Base-by-base conservation (phyloP, 2,329 filamentous ascomycete species). In the Pseudocercospora cruenta region DNA sequence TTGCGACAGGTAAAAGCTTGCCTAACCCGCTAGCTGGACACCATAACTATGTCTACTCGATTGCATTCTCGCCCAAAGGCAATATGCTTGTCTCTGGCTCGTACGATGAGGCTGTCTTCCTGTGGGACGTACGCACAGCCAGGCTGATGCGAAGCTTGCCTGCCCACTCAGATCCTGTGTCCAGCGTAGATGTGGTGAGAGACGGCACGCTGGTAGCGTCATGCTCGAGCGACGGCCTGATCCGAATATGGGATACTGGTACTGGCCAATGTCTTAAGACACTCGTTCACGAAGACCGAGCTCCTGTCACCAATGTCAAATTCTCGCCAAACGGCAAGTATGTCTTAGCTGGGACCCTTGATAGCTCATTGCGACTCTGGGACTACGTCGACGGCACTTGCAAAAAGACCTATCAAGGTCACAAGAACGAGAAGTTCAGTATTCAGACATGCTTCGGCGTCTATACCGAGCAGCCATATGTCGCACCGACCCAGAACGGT, bases 361-460 rank as follows among this genome's bases (percentile, higher is more conserved):
- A 99, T 81, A 91, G 90, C 67, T 94, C 91, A 76, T 87, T 99
- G 55, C 89, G 95, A 1, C 83, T 99, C 22, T 99, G 95, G 95
- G 92, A 97, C 78, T 99, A 98, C 77, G 91, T 96, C 8, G 88
- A 93, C 43, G 94, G 94, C 7, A 88, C 89, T 28, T 95, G 95
- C 72, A 90, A 97, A 74, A 99, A 99, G 84, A 99, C 95, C 14
- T 99, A 98, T 79, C 93, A 97, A 77, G 95, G 95, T 0, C 95
- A 98, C 75, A 81, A 83, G 62, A 99, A 99, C 78, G 85, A 88
- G 62, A 90, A 90, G 67, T 98, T 91, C 79, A 94, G 92, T 70
- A 85, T 98, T n/a, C 88, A 88, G 2, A 92, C 93, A 3, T 90
- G 90, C 47, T 97, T 98, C 75, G 94, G 92, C 12, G 84, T 87